Conservation (phyloP, 345 rosid genomes). For the Arabidopsis suecica region DNA sequence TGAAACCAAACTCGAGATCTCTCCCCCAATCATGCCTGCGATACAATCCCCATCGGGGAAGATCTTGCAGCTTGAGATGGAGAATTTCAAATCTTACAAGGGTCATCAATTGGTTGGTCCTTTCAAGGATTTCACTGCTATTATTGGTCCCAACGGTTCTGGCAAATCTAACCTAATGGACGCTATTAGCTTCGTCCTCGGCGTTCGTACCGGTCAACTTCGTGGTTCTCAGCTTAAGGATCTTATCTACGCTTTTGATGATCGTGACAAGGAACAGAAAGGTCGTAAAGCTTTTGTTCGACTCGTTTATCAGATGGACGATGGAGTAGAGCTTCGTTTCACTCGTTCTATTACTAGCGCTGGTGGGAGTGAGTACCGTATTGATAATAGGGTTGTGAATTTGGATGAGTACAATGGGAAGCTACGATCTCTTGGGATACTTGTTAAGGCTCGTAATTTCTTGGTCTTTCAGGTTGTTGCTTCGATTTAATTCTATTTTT, state of each 20-base stretch:
- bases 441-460: conserved; percentile 96
- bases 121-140: conserved; percentile 95
- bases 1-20: conserved; percentile 23
- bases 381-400: conserved; percentile 75
- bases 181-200: conserved; percentile 97
- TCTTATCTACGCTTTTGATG: conserved; percentile 91
- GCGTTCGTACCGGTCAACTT: conserved; percentile 94
- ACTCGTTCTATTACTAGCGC: conserved; percentile 73
- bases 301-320: conserved; percentile 69
- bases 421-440: conserved; percentile 82
- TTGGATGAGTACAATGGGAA: conserved; percentile 87
- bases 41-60: conserved; percentile 63
- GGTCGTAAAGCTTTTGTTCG: conserved; percentile 89
- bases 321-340: conserved; percentile 77
- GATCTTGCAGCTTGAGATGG: conserved; percentile 80
- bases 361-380: conserved; percentile 89
- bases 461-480: conserved; percentile 86
- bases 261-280: conserved; percentile 87
- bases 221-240: conserved; percentile 97
- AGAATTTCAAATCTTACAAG: conserved; percentile 97
- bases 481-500: not conserved
- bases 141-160: conserved; percentile 96
- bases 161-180: conserved; percentile 99
- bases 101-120: conserved; percentile 88
- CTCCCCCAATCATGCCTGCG: conserved; percentile 64